Conservation (phyloP, 176 grass and related monocot species). For the Aegilops speltoides region DNA sequence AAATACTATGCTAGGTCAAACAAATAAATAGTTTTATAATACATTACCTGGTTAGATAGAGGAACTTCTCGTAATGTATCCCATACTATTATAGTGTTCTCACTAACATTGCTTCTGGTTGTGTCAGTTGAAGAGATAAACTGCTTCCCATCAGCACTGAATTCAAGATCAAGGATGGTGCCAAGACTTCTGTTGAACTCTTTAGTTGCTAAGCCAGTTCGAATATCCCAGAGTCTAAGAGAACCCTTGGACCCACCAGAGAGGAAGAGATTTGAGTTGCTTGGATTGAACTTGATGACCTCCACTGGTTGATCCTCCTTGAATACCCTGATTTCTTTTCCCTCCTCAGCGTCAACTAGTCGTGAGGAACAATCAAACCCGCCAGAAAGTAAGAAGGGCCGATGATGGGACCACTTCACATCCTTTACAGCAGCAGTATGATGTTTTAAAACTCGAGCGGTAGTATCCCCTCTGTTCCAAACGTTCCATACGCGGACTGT, state of each 20-base stretch:
- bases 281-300: conserved; percentile 74
- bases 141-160: conserved; percentile 76
- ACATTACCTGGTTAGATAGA: conserved; percentile 84
- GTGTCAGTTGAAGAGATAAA: conserved; percentile 92
- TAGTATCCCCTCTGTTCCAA: conserved; percentile 59
- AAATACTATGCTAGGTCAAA: conserved; percentile 7
- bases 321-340: conserved; percentile 61
- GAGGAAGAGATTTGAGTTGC: conserved; percentile 58
- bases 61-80: conserved; percentile 76
- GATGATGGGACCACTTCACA: conserved; percentile 64
- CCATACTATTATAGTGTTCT: conserved; percentile 89
- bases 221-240: conserved; percentile 84
- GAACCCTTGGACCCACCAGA: conserved; percentile 81
- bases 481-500: conserved; percentile 74
- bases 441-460: conserved; percentile 53
- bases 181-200: conserved; percentile 68
- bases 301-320: conserved; percentile 85
- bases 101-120: conserved; percentile 77
- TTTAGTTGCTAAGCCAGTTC: conserved; percentile 51
- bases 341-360: conserved; percentile 61
- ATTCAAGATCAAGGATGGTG: conserved; percentile 83
- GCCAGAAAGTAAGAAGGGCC: conserved; percentile 62
- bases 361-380: conserved; percentile 62
- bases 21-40: neutral
- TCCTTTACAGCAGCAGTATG: conserved; percentile 83